Evolutionary conservation across 2,329 filamentous ascomycete species (phyloP), one percentile per base, ranked within the genome.

Genomic region (Bipolaris gigantea): DNA sequence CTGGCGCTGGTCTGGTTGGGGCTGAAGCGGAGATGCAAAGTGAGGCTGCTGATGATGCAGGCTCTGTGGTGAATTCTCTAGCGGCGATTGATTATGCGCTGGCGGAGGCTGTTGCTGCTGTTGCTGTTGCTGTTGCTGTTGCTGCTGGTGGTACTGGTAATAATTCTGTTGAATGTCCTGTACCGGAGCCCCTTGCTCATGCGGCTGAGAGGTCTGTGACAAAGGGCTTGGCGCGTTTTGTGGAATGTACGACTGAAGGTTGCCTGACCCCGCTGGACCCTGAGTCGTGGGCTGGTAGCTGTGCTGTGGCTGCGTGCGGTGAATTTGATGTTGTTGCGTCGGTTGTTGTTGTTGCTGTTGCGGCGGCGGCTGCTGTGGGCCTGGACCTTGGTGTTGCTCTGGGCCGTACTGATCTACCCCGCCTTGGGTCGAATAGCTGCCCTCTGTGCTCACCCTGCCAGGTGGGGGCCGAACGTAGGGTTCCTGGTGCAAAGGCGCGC

Each of bases 381-480:
- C 52, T 32, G 62, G 60, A 39, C 60, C 59, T 47, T 71, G 67
- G 51, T 73, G 70, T 62, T 70, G 65, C 48, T 73, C 70, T 41
- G 73, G 67, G 67, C 72, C 73, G 66, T 74, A 74, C 54, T 70
- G 71, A 18, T 73, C 67, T 70, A 71, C 72, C 69, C 72, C 71
- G 65, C 71, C 69, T 59, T 72, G 69, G 46, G 69, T 63, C 54
- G 67, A 67, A 58, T 73, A 72, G 65, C 70, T 74, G 46, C 69
- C 69, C 62, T 73, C 70, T 39, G 72, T 73, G 69, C 70, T 71
- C 48, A 74, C 72, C 53, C 68, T 70, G 61, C 70, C 70, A 61
- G 74, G 68, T 69, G 67, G 70, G 66, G 67, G 68, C 64, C 70
- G 72, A 64, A 56, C 63, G 56, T 68, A 70, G 55, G 67, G 64